Base-by-base conservation (phyloP, 179 eudicot genomes). In the Nepenthes alata region DNA sequence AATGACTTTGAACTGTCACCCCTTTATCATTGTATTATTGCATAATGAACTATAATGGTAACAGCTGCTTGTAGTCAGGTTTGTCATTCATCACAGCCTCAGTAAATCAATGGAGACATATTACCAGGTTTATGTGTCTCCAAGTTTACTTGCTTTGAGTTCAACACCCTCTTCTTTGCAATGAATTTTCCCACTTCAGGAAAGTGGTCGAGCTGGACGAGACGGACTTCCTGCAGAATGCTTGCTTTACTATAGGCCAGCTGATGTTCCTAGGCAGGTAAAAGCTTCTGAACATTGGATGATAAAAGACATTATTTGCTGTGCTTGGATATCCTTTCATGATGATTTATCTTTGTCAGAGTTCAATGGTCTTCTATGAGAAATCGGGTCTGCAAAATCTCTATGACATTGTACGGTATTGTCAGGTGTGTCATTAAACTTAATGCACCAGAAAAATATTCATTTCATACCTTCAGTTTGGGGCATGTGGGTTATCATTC, bases 81-180 rank as follows among this genome's bases (percentile, higher is more conserved):
- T 93, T 77, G 98, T 93, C 78, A 75, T 91, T 51, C 93, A 86
- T 76, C 90, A 89, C 72, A 80, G 90, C 70, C 74, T 93, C 55
- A 83, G 98, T 87, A 93, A 93, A 80, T 89, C 98, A 72, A 89
- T 93, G 98, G 98, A 93, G 85, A 93, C 98, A 44, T 93, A 93
- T 75, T 93, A 93, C 65, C 98, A 93, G 98, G 98, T 93, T 61
- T 70, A 55, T 62, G 58, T 68, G 58, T 53, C 59, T 53, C 35
- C 25, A 60, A 35, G 12, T 63, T 58, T 62, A 53, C 57, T 63
- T 54, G 54, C 61, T 59, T 4, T 14, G 45, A 41, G 34, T 56
- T 67, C 35, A 53, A 11, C 58, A 45, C 65, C 41, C 44, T 38
- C 64, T 61, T 15, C 35, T 13, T n/a, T 60, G 1, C 48, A 14